These are phyloP conservation scores for Ceratocystiopsis brevicomis DNA, from an alignment of 2,329 filamentous ascomycete genomes.

Conservation along the genomic window DNA sequence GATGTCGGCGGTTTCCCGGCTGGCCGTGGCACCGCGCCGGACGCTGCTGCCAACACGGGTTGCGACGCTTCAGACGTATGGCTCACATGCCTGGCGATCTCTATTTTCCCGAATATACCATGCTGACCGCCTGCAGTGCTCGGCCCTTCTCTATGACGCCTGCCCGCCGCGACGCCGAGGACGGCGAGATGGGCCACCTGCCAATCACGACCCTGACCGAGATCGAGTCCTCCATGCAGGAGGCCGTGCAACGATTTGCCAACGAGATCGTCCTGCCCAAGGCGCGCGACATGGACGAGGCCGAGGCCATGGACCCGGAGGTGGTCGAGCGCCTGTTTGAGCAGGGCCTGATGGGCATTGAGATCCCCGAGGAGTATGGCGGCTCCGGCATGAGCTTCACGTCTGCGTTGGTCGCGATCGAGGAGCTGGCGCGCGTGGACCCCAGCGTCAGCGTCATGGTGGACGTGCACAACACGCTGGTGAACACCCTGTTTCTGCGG, in stretches of 20 bases:
- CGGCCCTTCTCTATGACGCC: slow-evolving; percentile 43
- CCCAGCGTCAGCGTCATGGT: slow-evolving; percentile 88
- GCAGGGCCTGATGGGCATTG: slow-evolving; percentile 90
- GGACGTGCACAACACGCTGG: slow-evolving; percentile 95
- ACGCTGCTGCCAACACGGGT: slow-evolving; percentile 2
- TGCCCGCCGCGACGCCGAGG: slow-evolving; percentile 30
- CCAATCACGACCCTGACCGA: slow-evolving; percentile 89
- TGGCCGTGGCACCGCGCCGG: slow-evolving; percentile 3
- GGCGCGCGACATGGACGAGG: slow-evolving; percentile 94
- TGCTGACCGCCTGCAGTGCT: slow-evolving; percentile 14
- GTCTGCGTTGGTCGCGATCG: slow-evolving; percentile 83
- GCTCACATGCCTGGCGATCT: neutral
- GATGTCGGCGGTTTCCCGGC: slow-evolving; percentile 6
- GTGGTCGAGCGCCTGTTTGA: slow-evolving; percentile 90
- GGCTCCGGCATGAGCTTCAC: slow-evolving; percentile 99
- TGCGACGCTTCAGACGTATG: slow-evolving; percentile 4
- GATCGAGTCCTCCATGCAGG: slow-evolving; percentile 72
- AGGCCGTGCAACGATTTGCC: slow-evolving; percentile 80
- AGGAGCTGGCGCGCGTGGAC: slow-evolving; percentile 86
- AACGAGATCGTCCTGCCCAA: slow-evolving; percentile 75
- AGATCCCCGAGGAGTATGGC: slow-evolving; percentile 93
- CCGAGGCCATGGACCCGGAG: slow-evolving; percentile 74
- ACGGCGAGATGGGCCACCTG: slow-evolving; percentile 66
- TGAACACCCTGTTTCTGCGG: slow-evolving; percentile 82
- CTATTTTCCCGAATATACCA: neutral